phyloP scores from a whole-genome alignment of 305 asterid genomes.

The Fraxinus sp. region DNA sequence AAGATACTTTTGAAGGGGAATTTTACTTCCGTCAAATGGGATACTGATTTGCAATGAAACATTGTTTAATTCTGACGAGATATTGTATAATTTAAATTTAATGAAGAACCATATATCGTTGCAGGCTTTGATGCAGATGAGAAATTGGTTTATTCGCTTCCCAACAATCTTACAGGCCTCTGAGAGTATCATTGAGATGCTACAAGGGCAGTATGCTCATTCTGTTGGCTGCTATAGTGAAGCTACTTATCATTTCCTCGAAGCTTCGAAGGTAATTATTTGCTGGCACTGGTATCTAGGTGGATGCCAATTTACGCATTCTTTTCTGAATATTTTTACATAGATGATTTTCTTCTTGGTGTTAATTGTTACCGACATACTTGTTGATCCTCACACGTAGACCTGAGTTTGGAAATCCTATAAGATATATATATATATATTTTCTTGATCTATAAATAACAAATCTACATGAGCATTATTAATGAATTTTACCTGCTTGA shows the following conservation, averaged over 20 bases:
- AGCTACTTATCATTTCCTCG: slow-evolving; percentile 86
- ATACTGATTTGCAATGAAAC: slow-evolving; percentile 12
- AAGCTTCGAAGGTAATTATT: slow-evolving; percentile 70
- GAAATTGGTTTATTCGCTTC: slow-evolving; percentile 74
- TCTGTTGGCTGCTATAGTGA: slow-evolving; percentile 78
- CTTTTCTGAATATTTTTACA: neutral
- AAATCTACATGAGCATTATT: neutral
- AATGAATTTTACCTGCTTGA: neutral
- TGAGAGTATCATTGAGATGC: slow-evolving; percentile 85
- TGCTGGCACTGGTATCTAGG: slow-evolving; percentile 12
- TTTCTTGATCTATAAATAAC: neutral
- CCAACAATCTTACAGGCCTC: slow-evolving; percentile 95
- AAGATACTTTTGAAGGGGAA: slow-evolving; percentile 3
- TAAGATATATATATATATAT: neutral
- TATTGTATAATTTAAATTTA: neutral
- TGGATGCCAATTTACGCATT: neutral
- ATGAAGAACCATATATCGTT: slow-evolving; percentile 7
- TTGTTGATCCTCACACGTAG: slow-evolving; percentile 14
- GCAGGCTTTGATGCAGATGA: slow-evolving; percentile 93
- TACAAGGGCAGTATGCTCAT: slow-evolving; percentile 96
- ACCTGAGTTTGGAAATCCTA: slow-evolving; percentile 17
- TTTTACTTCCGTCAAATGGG: neutral
- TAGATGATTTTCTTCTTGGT: neutral
- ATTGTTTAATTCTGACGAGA: neutral
- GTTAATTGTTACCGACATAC: slow-evolving; percentile 11